Base-by-base conservation (phyloP, 2,329 filamentous ascomycete genomes). In the Fusarium poae region DNA sequence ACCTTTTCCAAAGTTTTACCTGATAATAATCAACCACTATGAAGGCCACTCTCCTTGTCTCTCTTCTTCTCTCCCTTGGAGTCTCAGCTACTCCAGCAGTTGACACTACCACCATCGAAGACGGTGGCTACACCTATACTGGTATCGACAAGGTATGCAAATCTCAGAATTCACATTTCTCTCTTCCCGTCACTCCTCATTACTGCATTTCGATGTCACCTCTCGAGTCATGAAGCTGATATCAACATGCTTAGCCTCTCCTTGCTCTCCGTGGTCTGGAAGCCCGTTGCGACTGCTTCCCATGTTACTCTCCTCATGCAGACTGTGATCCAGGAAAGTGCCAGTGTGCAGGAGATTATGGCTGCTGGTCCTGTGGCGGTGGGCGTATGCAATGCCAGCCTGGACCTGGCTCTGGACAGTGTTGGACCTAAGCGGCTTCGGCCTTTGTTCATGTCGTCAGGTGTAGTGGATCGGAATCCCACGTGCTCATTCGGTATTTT, bases 341-440 rank as follows among this genome's bases (percentile, higher is more conserved):
- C 10, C 59, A 64, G 35, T 64, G 61, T 7, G 61, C 61, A 12
- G 61, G 61, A 3, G 0, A 64, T 25, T 64, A 64, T 21, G 61
- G 61, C 1, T 64, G 61, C 29, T 64, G 61, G 61, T 64, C 61
- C 18, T 64, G 61, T 8, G 42, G 42, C 0, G 61, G 61, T 4
- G 61, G 61, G 4, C 59, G 61, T 9, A 64, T 50, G 44, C 61
- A 64, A 45, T 64, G 61, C 23, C 35, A 37, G n/a, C 35, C 35
- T 11, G 35, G 35, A n/a, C 35, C 35, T 37, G 35, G 35, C 10
- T 37, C 35, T 37, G 35, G 35, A 37, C 35, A 37, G 35, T 37
- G 35, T n/a, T 37, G 35, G 35, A 37, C 35, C 7, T 34, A 34
- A 18, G 8, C 32, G 1, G 1, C 10, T 10, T 34, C 32, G 15